These are phyloP conservation scores for Penicillium cataractarum DNA, from an alignment of 495 filamentous ascomycete genomes.

Conservation along the genomic window DNA sequence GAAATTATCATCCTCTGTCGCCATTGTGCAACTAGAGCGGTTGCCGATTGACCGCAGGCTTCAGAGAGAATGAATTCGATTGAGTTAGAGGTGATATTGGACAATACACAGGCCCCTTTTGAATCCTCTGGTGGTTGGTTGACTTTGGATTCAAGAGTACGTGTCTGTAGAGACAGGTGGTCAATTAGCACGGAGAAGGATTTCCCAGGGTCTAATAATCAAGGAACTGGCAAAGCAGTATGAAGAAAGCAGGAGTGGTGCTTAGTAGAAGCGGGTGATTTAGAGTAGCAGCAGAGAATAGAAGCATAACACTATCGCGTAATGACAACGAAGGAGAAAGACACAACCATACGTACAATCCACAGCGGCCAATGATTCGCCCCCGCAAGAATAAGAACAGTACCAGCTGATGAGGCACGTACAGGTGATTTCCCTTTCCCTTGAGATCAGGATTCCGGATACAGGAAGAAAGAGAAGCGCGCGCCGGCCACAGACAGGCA, in stretches of 20 bases:
- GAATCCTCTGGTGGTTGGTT: constrained; percentile 28
- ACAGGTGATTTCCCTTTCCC: constrained; percentile 16
- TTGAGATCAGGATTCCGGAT: constrained; percentile 10
- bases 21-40: constrained; percentile 60
- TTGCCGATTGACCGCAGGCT: constrained; percentile 15
- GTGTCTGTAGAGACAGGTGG: constrained; percentile 46
- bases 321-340: constrained; percentile 28
- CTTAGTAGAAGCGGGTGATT: not conserved
- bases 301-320: constrained; percentile 10
- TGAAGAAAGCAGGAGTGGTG: not conserved
- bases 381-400: constrained; percentile 31
- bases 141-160: constrained; percentile 46
- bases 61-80: constrained; percentile 25
- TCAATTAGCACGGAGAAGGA: constrained; percentile 46
- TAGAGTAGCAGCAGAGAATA: constrained; percentile 14
- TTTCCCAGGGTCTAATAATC: constrained; percentile 17
- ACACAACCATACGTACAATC: constrained; percentile 53
- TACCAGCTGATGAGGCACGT: constrained; percentile 25
- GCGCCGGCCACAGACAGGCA: constrained; percentile 25
- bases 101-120: constrained; percentile 43
- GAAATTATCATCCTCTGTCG: constrained; percentile 85
- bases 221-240: not conserved
- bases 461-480: constrained; percentile 20
- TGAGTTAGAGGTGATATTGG: constrained; percentile 37
- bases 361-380: constrained; percentile 34